Base-by-base conservation (phyloP, 768 basidiomycete species). In the Chalciporus piperatus region DNA sequence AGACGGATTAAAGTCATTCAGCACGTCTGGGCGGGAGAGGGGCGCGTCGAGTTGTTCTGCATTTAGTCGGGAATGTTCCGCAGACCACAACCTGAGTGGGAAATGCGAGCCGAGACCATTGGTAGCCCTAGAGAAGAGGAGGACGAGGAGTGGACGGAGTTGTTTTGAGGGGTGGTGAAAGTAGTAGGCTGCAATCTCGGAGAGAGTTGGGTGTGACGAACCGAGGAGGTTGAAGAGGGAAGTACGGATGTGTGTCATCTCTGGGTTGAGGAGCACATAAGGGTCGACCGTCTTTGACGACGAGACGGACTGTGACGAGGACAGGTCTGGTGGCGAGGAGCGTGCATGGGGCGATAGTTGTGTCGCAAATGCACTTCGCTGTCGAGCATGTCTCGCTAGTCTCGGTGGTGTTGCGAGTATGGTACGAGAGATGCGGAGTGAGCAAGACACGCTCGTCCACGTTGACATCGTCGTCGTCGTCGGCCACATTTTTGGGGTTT, bases 101-200 rank as follows among this genome's bases (percentile, higher is more conserved):
- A 85, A 96, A 38, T 74, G 68, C 3, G 72, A 64, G 4, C 90
- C 89, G 28, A 96, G 74, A 1, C 96, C 96, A 65, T 98, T 98
- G 22, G 94, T 97, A 8, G 95, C 97, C 51, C 88, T 86, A 16
- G 90, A 76, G 70, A 97, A 89, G 30, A 99, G 80, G 19, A 99
- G 79, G 14, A 98, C 90, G 32, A 98, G 74, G 47, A 94, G 73
- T 3, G 97, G 93, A 6, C 97, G 82, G 23, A 98, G 76, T 64
- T 98, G 94, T 64, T 94, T 94, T 11, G 92, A 90, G 13, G 87
- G 86, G 52, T 89, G 84, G 44, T 86, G 72, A 67, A 98, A 98
- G 74, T 97, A 98, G 71, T 91, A 94, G 57, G 90, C 82, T 3
- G 96, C 94, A 48, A 97, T 85, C 46, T 89, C 84, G 53, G 86